Conservation (phyloP, 352 stramenopile genomes). For the Phytophthora syringae region DNA sequence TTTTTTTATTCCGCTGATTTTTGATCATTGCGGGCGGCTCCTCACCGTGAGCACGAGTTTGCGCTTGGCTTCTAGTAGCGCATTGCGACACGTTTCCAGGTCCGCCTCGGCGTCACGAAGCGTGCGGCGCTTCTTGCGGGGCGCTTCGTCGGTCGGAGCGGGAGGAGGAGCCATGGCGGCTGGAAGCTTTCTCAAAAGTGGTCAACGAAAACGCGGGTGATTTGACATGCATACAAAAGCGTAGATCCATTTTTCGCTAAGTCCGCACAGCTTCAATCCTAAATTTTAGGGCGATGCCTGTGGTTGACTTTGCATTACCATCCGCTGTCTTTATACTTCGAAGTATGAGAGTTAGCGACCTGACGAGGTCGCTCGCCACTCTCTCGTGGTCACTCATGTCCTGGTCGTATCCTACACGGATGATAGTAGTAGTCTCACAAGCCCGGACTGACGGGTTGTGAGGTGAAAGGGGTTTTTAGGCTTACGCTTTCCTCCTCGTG, state of each 20-base stretch:
- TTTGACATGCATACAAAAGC: slow-evolving; percentile 8
- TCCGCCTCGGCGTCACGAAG: slow-evolving; percentile 74
- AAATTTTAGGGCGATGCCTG: too few species aligned
- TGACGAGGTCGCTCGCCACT: neutral
- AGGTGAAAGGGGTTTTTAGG: neutral
- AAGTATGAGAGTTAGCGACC: neutral
- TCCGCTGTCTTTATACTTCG: too few species aligned
- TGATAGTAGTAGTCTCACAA: neutral
- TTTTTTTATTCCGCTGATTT: too few species aligned
- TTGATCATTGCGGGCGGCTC: neutral
- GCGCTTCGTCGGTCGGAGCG: slow-evolving; percentile 29
- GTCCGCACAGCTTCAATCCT: too few species aligned
- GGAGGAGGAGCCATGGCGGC: slow-evolving; percentile 15
- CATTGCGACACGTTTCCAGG: slow-evolving; percentile 48
- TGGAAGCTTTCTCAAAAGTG: slow-evolving; percentile 10
- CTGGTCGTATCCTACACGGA: slow-evolving; percentile 1
- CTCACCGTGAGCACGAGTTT: slow-evolving; percentile 72
- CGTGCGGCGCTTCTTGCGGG: slow-evolving; percentile 74
- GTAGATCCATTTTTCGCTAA: too few species aligned
- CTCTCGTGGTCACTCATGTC: slow-evolving; percentile 4
- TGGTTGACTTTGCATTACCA: too few species aligned
- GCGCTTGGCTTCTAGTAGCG: slow-evolving; percentile 62
- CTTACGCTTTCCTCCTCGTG: slow-evolving; percentile 5
- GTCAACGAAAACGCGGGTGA: neutral
- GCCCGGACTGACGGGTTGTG: neutral